Evolutionary conservation across 768 basidiomycete species (phyloP).

Genomic region (Tulasnella sp.): DNA sequence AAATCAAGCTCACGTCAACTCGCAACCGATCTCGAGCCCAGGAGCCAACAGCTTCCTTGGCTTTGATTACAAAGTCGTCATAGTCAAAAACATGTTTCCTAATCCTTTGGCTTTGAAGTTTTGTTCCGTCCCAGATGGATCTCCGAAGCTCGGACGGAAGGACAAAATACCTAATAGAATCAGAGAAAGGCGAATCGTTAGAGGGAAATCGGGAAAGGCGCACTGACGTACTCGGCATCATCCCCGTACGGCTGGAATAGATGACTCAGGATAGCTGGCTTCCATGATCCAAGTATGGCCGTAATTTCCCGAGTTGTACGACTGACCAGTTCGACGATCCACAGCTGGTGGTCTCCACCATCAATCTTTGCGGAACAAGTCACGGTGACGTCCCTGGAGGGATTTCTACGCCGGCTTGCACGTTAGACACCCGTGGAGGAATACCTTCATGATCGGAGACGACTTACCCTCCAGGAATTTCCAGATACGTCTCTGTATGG

Average conservation of each 20-base stretch:
- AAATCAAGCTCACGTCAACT: too few relatives aligned
- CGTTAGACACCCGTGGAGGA: not conserved
- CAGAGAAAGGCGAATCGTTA: too few relatives aligned
- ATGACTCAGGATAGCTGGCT: not conserved
- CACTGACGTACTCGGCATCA: too few relatives aligned
- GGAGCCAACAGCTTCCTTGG: too few relatives aligned
- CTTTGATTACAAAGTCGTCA: too few relatives aligned
- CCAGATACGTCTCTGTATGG: not conserved
- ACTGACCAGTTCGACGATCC: not conserved
- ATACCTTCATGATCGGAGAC: too few relatives aligned
- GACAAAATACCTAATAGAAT: not conserved
- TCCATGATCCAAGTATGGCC: not conserved
- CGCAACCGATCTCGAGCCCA: too few relatives aligned
- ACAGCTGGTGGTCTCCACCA: not conserved
- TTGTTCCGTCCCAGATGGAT: not conserved
- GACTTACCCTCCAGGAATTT: not conserved
- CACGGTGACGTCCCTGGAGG: not conserved
- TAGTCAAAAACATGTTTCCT: too few relatives aligned
- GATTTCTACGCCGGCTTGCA: not conserved
- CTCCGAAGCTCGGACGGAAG: not conserved
- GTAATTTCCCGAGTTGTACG: not conserved
- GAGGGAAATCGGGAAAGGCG: too few relatives aligned
- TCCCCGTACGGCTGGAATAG: not conserved
- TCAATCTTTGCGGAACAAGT: not conserved
- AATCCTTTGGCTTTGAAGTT: too few relatives aligned